Conservation (phyloP, 305 asterid genomes). For the Rubia peregrina region DNA sequence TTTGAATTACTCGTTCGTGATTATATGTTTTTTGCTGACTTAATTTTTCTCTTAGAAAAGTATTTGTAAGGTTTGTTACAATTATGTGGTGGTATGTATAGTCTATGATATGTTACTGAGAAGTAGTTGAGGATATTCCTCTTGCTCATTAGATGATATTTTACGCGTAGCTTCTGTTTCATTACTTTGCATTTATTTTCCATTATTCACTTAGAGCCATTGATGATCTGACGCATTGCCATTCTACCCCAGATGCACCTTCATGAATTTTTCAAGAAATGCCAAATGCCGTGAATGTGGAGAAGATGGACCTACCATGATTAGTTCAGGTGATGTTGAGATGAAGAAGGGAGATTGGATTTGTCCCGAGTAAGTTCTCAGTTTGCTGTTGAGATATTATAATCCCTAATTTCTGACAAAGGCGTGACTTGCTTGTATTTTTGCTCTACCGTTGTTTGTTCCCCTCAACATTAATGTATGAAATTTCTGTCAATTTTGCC, state of each 20-base stretch:
- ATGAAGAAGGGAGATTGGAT: slow-evolving; percentile 39
- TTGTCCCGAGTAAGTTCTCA: slow-evolving; percentile 27
- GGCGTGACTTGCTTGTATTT: not conserved
- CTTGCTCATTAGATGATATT: not conserved
- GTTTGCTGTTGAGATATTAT: not conserved
- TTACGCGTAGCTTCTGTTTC: not conserved
- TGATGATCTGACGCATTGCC: slow-evolving; percentile 2
- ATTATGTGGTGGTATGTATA: not conserved
- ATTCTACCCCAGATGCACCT: slow-evolving; percentile 20
- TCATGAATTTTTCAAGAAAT: slow-evolving; percentile 26
- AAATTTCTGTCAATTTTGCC: not conserved
- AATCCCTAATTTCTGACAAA: not conserved
- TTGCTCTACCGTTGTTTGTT: not conserved
- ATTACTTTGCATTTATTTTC: not conserved
- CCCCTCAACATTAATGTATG: not conserved
- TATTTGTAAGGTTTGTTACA: not conserved
- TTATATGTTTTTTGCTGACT: not conserved
- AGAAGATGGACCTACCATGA: slow-evolving; percentile 24
- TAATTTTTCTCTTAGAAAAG: not conserved
- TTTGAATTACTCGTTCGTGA: not conserved
- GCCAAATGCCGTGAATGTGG: slow-evolving; percentile 23
- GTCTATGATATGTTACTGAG: not conserved
- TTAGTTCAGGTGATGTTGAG: slow-evolving; percentile 15
- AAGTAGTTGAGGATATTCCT: not conserved
- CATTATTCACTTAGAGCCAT: not conserved